phyloP scores from a whole-genome alignment of 768 basidiomycete species.

The Wakefieldia striispora region DNA sequence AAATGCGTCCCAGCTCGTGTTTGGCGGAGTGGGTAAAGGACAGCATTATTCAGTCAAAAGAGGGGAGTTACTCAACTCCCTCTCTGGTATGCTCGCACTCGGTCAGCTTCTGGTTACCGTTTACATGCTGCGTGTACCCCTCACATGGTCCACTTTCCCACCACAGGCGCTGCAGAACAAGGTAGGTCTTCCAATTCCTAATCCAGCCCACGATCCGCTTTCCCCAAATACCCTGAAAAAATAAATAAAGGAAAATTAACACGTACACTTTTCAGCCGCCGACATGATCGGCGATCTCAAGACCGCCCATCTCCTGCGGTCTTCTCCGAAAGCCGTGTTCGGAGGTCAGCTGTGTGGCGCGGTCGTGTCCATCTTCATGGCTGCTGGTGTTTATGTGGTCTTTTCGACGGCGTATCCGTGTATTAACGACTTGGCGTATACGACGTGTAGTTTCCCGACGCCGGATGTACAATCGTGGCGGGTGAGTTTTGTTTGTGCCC shows the following conservation, averaged over 20 bases:
- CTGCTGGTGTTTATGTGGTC: constrained; percentile 55
- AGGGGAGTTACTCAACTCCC: constrained; percentile 19
- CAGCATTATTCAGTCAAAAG: constrained; percentile 22
- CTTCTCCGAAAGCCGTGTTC: constrained; percentile 63
- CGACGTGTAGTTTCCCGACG: constrained; percentile 21
- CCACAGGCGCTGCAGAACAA: constrained; percentile 22
- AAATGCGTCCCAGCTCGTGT: constrained; percentile 58
- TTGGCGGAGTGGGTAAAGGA: constrained; percentile 59
- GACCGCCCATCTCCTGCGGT: constrained; percentile 65
- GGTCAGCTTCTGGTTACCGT: constrained; percentile 5
- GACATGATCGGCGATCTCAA: constrained; percentile 72
- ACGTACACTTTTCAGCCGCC: constrained; percentile 28
- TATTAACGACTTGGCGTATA: constrained; percentile 35
- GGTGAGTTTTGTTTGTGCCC: constrained; percentile 2
- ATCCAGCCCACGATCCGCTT: background rate
- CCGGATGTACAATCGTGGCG: constrained; percentile 27
- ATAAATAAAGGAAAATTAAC: too few species aligned
- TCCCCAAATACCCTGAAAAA: background rate
- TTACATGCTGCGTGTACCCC: background rate
- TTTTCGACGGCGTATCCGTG: constrained; percentile 64
- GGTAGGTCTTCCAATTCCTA: constrained; percentile 5
- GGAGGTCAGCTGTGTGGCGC: constrained; percentile 57
- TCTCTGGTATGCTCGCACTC: constrained; percentile 28
- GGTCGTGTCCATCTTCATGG: constrained; percentile 59
- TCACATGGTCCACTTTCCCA: background rate